A percentile compares a stretch with the other conserved stretches of the same genome.
Evolutionary conservation across 441 rosid species (phyloP).

Genomic region (Euphorbia celastroides): DNA sequence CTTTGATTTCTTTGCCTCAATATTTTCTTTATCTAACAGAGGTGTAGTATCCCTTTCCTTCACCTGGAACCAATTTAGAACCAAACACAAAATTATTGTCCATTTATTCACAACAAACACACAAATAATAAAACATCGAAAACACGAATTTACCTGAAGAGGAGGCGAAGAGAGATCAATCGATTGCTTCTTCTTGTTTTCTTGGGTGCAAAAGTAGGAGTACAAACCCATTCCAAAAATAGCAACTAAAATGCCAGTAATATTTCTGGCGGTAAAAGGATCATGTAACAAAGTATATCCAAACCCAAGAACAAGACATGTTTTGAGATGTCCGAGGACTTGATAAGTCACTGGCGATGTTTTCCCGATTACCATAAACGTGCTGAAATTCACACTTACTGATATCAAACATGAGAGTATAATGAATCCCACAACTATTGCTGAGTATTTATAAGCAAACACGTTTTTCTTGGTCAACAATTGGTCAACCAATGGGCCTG

Average conservation of each 20-base stretch:
- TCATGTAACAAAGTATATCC: conserved; percentile 87
- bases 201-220: conserved; percentile 79
- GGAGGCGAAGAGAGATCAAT: conserved; percentile 35
- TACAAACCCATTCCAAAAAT: conserved; percentile 86
- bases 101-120: neutral
- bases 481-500: conserved; percentile 87
- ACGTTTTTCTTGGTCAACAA: conserved; percentile 75
- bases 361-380: conserved; percentile 95
- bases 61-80: conserved; percentile 21
- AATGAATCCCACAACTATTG: conserved; percentile 82
- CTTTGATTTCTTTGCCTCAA: conserved; percentile 62
- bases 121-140: neutral
- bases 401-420: conserved; percentile 79
- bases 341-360: conserved; percentile 98
- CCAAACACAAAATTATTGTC: too few species aligned
- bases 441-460: conserved; percentile 71
- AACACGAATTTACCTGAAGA: conserved; percentile 37
- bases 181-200: conserved; percentile 67
- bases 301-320: conserved; percentile 82
- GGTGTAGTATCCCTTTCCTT: conserved; percentile 75
- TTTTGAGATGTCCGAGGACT: conserved; percentile 95
- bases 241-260: conserved; percentile 77
- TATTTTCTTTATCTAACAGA: conserved; percentile 58
- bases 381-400: conserved; percentile 94
- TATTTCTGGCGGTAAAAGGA: conserved; percentile 79